Evolutionary conservation across 2,329 filamentous ascomycete genomes (phyloP), one percentile per base, ranked within the genome.

Genomic region (Calonectria fujianensis): DNA sequence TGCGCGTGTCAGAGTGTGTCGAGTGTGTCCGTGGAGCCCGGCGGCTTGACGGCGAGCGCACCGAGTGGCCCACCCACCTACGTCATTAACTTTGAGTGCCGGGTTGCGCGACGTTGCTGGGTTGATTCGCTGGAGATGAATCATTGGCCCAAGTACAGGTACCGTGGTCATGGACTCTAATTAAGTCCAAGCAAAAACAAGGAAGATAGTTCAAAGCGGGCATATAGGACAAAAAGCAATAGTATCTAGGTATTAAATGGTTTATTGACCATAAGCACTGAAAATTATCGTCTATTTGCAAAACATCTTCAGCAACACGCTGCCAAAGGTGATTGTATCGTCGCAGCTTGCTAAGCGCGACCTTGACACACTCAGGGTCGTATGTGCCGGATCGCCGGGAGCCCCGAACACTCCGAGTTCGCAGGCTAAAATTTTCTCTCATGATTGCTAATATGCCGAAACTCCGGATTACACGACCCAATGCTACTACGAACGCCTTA

Each of bases 301-400:
- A 10, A 39, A 45, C 9, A 35, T 18, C 7, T n/a, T 18, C 41
- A 20, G 8, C 18, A 8, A 5, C 18, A 45, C 41, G 16, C 18
- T n/a, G 41, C 16, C 6, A 45, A 13, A 48, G 4, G 5, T 48
- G 45, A 48, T 48, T 48, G 45, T 48, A 48, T 48, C 45, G 45
- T 48, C 20, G 35, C 57, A 61, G 57, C 57, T 61, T 61, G 57
- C 35, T 63, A 63, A 63, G 35, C 57, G 57, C 57, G 37, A 29
- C 24, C n/a, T 63, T 41, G 37, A 41, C 24, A 63, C 57, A 41
- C 52, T 13, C 57, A 63, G 37, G 20, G 57, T 63, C 35, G 57
- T 41, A 63, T 41, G 57, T 41, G 57, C 57, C 57, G 67, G 52
- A n/a, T 69, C 54, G 68, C 68, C 68, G 68, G 54, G 18, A 27